These are phyloP conservation scores for Neurospora sp. DNA, from an alignment of 495 filamentous ascomycete genomes.

Conservation along the genomic window DNA sequence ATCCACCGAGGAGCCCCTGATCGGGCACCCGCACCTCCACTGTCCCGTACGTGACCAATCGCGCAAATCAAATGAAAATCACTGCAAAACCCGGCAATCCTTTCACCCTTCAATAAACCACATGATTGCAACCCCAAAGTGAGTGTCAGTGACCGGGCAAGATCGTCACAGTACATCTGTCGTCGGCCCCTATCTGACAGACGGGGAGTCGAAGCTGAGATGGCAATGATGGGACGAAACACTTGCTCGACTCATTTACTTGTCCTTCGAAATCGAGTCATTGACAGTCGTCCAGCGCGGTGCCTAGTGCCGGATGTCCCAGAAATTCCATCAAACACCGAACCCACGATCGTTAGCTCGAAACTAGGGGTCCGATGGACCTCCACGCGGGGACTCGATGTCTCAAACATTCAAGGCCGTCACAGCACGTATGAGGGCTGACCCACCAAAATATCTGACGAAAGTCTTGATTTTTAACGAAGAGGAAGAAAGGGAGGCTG, in stretches of 20 bases:
- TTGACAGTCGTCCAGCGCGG: not conserved
- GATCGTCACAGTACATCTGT: not conserved
- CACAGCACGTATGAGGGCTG: not conserved
- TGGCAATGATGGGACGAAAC: not conserved
- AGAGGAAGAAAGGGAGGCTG: not conserved
- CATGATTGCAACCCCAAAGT: not conserved
- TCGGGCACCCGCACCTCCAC: not conserved
- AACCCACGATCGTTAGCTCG: not conserved
- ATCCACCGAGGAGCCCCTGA: not conserved
- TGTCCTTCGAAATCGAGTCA: not conserved
- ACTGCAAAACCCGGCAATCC: constrained; percentile 7
- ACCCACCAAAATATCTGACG: not conserved
- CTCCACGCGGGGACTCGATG: not conserved
- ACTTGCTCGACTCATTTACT: not conserved
- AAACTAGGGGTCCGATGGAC: not conserved
- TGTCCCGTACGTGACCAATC: too few species aligned
- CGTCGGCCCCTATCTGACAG: not conserved
- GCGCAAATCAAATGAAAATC: constrained; percentile 5
- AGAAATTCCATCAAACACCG: not conserved
- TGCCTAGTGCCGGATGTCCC: not conserved
- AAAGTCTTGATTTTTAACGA: not conserved
- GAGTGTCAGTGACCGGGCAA: not conserved
- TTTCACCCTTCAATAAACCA: not conserved
- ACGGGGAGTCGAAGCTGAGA: not conserved
- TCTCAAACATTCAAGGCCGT: not conserved